These are phyloP conservation scores for Cinnamomum chago DNA, from an alignment of 164 flowering plant species.

Conservation along the genomic window DNA sequence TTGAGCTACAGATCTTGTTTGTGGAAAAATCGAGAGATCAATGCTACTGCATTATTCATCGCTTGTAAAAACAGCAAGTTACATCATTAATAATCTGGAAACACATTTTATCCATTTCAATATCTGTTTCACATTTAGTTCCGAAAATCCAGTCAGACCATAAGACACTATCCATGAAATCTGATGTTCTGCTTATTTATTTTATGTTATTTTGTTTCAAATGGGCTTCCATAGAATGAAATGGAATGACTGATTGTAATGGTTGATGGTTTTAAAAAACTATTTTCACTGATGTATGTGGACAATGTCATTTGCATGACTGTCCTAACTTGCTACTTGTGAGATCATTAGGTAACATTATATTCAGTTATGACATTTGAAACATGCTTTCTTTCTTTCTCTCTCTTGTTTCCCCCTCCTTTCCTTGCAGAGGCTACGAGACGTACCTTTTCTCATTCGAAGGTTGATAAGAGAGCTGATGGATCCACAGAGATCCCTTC, in stretches of 20 bases:
- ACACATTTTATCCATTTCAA: not conserved
- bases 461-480: constrained; percentile 67
- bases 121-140: not conserved
- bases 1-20: not conserved
- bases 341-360: not conserved
- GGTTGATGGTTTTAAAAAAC: not conserved
- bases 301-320: not conserved
- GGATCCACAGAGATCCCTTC: constrained; percentile 85
- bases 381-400: not conserved
- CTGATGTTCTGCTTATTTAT: not conserved
- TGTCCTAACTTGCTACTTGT: not conserved
- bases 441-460: constrained; percentile 76
- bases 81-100: not conserved
- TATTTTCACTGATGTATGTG: not conserved
- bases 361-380: not conserved
- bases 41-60: not conserved
- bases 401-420: constrained; percentile 1
- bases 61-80: no score
- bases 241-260: not conserved
- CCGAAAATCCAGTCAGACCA: not conserved
- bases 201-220: not conserved
- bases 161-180: no score
- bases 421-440: constrained; percentile 60
- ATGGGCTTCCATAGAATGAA: not conserved
- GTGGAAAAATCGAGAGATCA: not conserved